A percentile compares a stretch with the other conserved stretches of the same genome.
Evolutionary conservation across 2,329 filamentous ascomycete species (phyloP).

Genomic region (Diaporthe citrichinensis): DNA sequence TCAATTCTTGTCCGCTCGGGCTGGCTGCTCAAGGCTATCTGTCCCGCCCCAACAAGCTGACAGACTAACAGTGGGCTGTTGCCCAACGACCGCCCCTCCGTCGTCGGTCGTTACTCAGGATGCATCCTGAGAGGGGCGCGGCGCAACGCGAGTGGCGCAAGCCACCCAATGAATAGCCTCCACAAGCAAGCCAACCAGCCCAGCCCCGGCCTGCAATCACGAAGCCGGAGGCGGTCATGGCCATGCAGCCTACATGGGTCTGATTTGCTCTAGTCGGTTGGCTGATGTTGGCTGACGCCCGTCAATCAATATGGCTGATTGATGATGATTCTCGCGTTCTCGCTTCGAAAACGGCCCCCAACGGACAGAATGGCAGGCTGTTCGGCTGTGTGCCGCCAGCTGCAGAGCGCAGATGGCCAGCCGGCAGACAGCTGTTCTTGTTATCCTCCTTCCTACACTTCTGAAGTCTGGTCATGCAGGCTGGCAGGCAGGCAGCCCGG

Average conservation of each 20-base stretch:
- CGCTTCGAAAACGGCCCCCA: constrained; percentile 12
- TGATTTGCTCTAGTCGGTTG: neutral
- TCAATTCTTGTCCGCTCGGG: neutral
- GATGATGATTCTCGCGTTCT: neutral
- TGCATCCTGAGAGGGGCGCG: constrained; percentile 23
- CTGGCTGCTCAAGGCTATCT: neutral
- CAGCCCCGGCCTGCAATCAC: constrained; percentile 18
- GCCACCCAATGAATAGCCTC: constrained; percentile 20
- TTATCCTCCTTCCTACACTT: neutral
- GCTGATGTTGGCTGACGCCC: constrained; percentile 27
- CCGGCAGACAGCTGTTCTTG: constrained; percentile 9
- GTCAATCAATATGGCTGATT: neutral
- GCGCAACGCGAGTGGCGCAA: constrained; percentile 24
- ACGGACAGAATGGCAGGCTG: neutral
- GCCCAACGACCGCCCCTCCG: constrained; percentile 6
- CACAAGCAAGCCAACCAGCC: neutral
- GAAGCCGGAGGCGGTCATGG: constrained; percentile 18
- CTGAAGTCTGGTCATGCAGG: neutral
- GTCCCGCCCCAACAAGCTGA: constrained; percentile 10
- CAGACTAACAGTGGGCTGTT: neutral
- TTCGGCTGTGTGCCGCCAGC: constrained; percentile 1
- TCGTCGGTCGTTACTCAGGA: neutral
- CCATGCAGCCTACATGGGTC: constrained; percentile 10
- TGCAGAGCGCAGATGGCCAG: neutral
- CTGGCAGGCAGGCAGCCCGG: neutral